Percentiles rank a stretch among this genome's conserved stretches.
Conservation (phyloP, 148 eudicot species). For the Simmondsia chinensis region DNA sequence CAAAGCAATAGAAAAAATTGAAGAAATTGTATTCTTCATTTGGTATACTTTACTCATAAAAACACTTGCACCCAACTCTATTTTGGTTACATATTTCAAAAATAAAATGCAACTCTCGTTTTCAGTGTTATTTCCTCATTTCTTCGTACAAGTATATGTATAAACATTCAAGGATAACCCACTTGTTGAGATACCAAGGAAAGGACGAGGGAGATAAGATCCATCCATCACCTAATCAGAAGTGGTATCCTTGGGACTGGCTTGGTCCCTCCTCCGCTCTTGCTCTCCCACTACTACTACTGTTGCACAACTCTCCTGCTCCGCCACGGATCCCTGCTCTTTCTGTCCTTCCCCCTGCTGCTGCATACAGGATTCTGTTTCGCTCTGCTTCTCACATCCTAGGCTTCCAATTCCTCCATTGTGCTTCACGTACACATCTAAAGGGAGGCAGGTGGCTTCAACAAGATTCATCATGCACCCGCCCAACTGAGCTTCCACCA, state of each 20-base stretch:
- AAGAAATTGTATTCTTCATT: too few species aligned
- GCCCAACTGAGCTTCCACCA: slow-evolving; percentile 17
- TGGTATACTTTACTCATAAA: too few species aligned
- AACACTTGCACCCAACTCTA: too few species aligned
- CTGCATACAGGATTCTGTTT: slow-evolving; percentile 3
- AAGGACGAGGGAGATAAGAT: not conserved
- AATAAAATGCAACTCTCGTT: too few species aligned
- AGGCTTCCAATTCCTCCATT: slow-evolving; percentile 24
- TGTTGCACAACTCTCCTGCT: slow-evolving; percentile 1
- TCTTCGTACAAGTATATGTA: too few species aligned
- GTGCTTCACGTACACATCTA: slow-evolving; percentile 20
- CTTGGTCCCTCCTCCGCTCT: slow-evolving; percentile 5
- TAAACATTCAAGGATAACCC: slow-evolving; percentile 3
- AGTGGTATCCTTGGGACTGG: slow-evolving; percentile 6
- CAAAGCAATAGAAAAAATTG: too few species aligned
- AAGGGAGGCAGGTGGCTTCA: slow-evolving; percentile 24
- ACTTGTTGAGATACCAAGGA: slow-evolving; percentile 1
- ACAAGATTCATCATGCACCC: slow-evolving; percentile 27
- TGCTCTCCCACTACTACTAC: slow-evolving; percentile 3
- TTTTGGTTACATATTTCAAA: too few species aligned
- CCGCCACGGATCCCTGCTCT: slow-evolving; percentile 2
- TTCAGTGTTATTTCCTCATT: too few species aligned
- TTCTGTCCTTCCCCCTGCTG: slow-evolving; percentile 2
- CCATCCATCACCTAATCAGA: not conserved
- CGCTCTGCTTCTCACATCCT: slow-evolving; percentile 9